A percentile compares a stretch with the other conserved stretches of the same genome.
These are phyloP conservation scores for Xylaria sp. DNA, from an alignment of 495 filamentous ascomycete genomes.

Conservation along the genomic window DNA sequence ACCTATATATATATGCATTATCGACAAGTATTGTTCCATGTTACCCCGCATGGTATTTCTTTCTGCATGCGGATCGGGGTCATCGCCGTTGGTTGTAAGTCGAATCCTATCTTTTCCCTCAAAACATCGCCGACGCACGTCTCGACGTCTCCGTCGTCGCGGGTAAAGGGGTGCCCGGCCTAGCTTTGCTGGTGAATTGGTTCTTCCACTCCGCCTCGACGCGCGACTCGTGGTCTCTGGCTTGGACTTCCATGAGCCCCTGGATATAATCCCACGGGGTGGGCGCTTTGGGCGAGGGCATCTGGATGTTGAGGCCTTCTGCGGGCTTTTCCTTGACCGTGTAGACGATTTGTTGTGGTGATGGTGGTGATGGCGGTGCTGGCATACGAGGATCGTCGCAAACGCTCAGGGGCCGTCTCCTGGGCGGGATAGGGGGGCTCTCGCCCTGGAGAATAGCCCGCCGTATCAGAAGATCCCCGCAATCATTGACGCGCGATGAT, in stretches of 20 bases:
- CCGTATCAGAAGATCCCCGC: neutral
- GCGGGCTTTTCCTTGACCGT: constrained; percentile 26
- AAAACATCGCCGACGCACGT: constrained; percentile 8
- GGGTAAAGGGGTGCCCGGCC: neutral
- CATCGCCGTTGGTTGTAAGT: neutral
- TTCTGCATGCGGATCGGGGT: neutral
- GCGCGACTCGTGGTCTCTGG: constrained; percentile 30
- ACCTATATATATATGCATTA: neutral
- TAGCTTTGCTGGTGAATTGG: constrained; percentile 38
- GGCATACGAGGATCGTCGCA: neutral
- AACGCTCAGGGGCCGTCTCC: neutral
- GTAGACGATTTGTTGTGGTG: constrained; percentile 31
- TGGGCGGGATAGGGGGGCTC: neutral
- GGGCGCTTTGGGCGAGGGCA: constrained; percentile 32
- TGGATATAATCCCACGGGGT: constrained; percentile 37
- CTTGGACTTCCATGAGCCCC: constrained; percentile 33
- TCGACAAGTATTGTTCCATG: neutral
- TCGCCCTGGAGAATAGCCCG: neutral
- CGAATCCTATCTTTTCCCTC: neutral
- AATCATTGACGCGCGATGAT: neutral
- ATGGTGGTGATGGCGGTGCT: constrained; percentile 26
- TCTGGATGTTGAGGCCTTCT: constrained; percentile 27
- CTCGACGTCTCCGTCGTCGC: neutral
- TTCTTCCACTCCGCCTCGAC: constrained; percentile 45
- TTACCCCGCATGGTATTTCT: neutral